Conservation (phyloP, 768 basidiomycete species). For the Xanthoconium stramineum region DNA sequence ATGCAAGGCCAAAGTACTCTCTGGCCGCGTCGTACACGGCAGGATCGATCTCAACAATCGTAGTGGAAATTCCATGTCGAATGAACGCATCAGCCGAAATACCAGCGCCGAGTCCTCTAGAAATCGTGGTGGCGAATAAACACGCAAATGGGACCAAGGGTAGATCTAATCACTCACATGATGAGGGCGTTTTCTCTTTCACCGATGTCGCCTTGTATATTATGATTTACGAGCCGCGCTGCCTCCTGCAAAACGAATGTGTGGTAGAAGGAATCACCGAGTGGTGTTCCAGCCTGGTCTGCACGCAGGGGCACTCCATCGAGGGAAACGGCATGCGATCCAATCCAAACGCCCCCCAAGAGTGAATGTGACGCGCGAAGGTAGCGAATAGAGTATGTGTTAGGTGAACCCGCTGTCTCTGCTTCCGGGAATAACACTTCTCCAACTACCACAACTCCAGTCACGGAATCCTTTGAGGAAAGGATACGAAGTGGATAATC, state of each 20-base stretch:
- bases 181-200: constrained; percentile 55
- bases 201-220: constrained; percentile 35
- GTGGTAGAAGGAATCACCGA: constrained; percentile 80
- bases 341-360: constrained; percentile 79
- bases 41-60: constrained; percentile 92
- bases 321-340: constrained; percentile 42
- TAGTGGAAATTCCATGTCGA: constrained; percentile 64
- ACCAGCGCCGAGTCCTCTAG: constrained; percentile 86
- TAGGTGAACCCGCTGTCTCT: constrained; percentile 26
- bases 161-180: constrained; percentile 50
- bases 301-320: constrained; percentile 40
- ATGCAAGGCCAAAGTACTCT: constrained; percentile 73
- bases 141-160: constrained; percentile 7
- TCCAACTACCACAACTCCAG: constrained; percentile 80
- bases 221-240: constrained; percentile 61
- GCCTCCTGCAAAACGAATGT: constrained; percentile 89
- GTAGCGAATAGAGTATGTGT: constrained; percentile 53
- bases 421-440: constrained; percentile 50
- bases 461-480: constrained; percentile 65
- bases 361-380: constrained; percentile 64
- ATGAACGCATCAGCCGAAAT: constrained; percentile 75
- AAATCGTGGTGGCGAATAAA: not conserved
- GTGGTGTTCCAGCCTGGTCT: constrained; percentile 50
- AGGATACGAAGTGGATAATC: constrained; percentile 59
- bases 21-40: constrained; percentile 83